These are phyloP conservation scores for Galeopsis tetrahit DNA, from an alignment of 257 asterid genomes.

Conservation along the genomic window DNA sequence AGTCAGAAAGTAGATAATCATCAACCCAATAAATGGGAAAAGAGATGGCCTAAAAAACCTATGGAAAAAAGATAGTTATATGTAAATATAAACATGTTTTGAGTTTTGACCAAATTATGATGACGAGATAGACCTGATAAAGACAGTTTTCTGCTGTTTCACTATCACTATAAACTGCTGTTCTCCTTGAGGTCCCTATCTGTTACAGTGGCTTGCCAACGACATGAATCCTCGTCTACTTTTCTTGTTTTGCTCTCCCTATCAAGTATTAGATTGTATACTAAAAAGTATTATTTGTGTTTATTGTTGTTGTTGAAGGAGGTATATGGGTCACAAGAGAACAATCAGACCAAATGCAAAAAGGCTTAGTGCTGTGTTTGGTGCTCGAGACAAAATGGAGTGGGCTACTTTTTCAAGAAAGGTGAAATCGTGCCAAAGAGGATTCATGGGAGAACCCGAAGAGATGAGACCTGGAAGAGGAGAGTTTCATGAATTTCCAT, in stretches of 20 bases:
- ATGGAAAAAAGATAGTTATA: neutral
- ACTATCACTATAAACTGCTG: no score
- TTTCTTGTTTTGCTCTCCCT: no score
- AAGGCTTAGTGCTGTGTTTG: conserved; percentile 80
- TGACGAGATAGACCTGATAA: neutral
- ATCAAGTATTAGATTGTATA: no score
- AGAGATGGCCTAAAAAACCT: neutral
- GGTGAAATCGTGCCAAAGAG: conserved; percentile 91
- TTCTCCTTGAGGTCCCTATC: no score
- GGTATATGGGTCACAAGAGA: conserved; percentile 96
- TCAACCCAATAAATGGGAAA: neutral
- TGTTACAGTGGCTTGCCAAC: neutral
- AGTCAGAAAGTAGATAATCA: neutral
- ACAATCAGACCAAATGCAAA: conserved; percentile 95
- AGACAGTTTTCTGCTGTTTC: no score
- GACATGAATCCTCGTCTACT: neutral
- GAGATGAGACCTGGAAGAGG: conserved; percentile 94
- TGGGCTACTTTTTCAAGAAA: conserved; percentile 81
- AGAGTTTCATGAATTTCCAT: conserved; percentile 90
- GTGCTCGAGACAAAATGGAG: conserved; percentile 67
- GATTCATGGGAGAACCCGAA: conserved; percentile 98
- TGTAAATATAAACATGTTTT: neutral
- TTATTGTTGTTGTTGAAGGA: conserved; percentile 56
- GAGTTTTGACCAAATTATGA: neutral
- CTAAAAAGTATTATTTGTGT: neutral